A percentile compares a stretch with the other conserved stretches of the same genome.
Evolutionary conservation across 1,284 basidiomycete genomes (phyloP).

Genomic region (Trichosporon coremiiforme): DNA sequence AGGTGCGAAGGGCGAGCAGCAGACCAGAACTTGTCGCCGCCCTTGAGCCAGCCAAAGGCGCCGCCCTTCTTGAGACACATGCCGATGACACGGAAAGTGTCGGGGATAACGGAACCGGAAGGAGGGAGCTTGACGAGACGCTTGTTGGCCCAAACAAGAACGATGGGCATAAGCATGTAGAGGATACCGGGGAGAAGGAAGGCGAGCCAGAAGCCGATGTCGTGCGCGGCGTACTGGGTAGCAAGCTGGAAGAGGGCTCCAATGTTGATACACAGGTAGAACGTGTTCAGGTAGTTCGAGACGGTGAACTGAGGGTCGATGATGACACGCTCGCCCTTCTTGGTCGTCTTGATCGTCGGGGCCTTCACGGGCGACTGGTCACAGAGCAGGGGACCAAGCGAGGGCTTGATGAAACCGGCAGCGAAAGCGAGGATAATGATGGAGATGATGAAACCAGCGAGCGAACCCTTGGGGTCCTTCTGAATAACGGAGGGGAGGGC

Average conservation of each 20-base stretch:
- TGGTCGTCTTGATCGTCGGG: slow-evolving; percentile 41
- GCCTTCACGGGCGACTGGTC: slow-evolving; percentile 54
- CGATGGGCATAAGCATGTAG: slow-evolving; percentile 56
- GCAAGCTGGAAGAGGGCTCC: slow-evolving; percentile 53
- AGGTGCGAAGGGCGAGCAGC: slow-evolving; percentile 56
- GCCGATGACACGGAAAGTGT: slow-evolving; percentile 48
- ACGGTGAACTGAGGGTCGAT: slow-evolving; percentile 53
- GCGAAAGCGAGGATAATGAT: slow-evolving; percentile 54
- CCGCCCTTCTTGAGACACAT: slow-evolving; percentile 36
- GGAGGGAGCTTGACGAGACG: slow-evolving; percentile 54
- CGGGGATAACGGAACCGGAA: slow-evolving; percentile 57
- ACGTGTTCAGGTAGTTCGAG: slow-evolving; percentile 49
- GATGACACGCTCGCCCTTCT: slow-evolving; percentile 53
- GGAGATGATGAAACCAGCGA: slow-evolving; percentile 52
- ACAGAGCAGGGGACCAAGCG: slow-evolving; percentile 52
- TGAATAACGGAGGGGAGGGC: slow-evolving; percentile 52
- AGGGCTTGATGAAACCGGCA: slow-evolving; percentile 55
- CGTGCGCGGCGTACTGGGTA: slow-evolving; percentile 50
- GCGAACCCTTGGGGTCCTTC: slow-evolving; percentile 19
- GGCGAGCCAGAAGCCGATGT: slow-evolving; percentile 57
- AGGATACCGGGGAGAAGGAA: slow-evolving; percentile 59
- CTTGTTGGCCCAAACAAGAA: slow-evolving; percentile 20
- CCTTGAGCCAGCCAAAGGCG: slow-evolving; percentile 41
- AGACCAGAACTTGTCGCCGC: slow-evolving; percentile 57
- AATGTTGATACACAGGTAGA: slow-evolving; percentile 53